Evolutionary conservation across 148 eudicot genomes (phyloP).

Genomic region (Camellia granthamiana): DNA sequence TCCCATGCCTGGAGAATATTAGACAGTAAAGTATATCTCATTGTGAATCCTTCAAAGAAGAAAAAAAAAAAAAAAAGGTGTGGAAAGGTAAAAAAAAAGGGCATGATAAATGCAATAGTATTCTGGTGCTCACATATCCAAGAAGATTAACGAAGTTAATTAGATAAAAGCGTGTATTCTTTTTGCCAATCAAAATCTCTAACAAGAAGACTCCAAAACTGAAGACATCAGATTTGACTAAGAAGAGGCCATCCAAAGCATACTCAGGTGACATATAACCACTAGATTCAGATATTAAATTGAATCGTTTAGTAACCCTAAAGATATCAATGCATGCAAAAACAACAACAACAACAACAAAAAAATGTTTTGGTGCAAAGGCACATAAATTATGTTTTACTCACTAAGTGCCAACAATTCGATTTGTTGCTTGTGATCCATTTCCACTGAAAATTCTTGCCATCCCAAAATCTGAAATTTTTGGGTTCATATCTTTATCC

Average conservation of each 20-base stretch:
- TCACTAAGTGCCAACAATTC: slow-evolving; percentile 34
- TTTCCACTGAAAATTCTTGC: slow-evolving; percentile 29
- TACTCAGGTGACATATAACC: slow-evolving; percentile 4
- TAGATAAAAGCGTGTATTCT: too few relatives aligned
- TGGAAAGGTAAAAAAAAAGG: too few relatives aligned
- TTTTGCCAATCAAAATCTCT: too few relatives aligned
- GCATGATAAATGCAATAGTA: too few relatives aligned
- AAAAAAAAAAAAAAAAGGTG: too few relatives aligned
- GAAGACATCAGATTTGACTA: neutral
- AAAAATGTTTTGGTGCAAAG: neutral
- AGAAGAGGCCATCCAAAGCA: neutral
- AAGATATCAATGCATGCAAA: neutral
- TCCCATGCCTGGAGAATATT: too few relatives aligned
- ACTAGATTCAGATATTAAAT: neutral
- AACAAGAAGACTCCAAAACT: neutral
- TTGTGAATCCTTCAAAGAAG: too few relatives aligned
- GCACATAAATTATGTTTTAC: neutral
- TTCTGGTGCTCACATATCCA: too few relatives aligned
- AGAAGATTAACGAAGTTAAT: neutral
- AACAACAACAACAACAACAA: neutral
- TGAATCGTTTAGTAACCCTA: neutral
- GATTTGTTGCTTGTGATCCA: slow-evolving; percentile 12
- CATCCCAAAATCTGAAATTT: slow-evolving; percentile 33
- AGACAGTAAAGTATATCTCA: too few relatives aligned
- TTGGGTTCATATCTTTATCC: slow-evolving; percentile 23